phyloP scores from a whole-genome alignment of 768 basidiomycete species.

The Psilocybe subaeruginosa region DNA sequence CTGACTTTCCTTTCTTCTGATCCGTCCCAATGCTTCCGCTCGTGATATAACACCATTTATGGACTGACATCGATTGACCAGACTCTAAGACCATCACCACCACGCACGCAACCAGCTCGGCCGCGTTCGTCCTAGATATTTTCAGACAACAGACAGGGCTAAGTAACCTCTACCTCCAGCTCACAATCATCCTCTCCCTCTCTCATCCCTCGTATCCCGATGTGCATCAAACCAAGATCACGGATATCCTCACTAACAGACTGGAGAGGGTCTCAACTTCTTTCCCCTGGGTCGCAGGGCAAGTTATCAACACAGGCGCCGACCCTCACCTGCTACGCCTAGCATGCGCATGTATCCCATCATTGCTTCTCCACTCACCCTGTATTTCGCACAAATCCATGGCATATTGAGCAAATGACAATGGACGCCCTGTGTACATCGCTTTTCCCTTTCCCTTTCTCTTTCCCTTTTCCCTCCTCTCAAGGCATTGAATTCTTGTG shows the following conservation, averaged over 20 bases:
- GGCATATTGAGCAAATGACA: slow-evolving; percentile 12
- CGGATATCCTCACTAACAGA: slow-evolving; percentile 19
- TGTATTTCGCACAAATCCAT: neutral
- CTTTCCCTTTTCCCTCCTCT: too few relatives aligned
- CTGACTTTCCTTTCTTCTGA: too few relatives aligned
- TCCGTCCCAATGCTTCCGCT: too few relatives aligned
- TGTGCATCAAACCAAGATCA: slow-evolving; percentile 10
- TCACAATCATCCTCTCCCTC: slow-evolving; percentile 23
- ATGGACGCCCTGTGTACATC: slow-evolving; percentile 25
- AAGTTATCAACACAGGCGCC: slow-evolving; percentile 22
- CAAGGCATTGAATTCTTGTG: too few relatives aligned
- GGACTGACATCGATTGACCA: too few relatives aligned
- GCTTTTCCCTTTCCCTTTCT: slow-evolving; percentile 29
- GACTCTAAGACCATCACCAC: too few relatives aligned
- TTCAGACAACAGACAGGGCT: slow-evolving; percentile 16
- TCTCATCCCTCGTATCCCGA: slow-evolving; percentile 1
- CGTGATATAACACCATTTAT: too few relatives aligned
- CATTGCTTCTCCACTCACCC: neutral
- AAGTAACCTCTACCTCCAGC: slow-evolving; percentile 25
- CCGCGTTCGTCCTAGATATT: slow-evolving; percentile 4
- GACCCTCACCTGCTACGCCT: neutral
- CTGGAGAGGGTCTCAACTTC: slow-evolving; percentile 23
- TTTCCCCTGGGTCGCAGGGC: slow-evolving; percentile 31
- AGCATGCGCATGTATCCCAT: slow-evolving; percentile 22
- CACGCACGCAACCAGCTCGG: too few relatives aligned